Conservation (phyloP, 208 protist species). For the Acanthamoeba divionensis region DNA sequence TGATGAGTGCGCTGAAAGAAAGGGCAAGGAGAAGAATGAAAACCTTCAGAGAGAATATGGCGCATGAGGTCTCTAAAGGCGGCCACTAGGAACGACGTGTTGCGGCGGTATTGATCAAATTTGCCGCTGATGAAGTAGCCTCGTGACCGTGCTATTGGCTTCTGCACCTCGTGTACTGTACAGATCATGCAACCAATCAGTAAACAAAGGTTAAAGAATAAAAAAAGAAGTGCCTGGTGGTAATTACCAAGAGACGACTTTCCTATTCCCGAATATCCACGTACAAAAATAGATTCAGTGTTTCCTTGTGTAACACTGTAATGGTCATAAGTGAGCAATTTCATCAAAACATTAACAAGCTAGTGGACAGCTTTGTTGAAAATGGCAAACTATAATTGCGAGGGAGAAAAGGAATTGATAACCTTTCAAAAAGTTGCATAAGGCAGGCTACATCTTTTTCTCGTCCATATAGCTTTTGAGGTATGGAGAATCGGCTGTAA, state of each 20-base stretch:
- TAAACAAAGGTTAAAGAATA: too few species aligned
- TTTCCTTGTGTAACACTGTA: background rate
- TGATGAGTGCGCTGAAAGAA: too few species aligned
- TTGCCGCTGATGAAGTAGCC: slow-evolving; percentile 50
- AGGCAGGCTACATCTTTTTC: background rate
- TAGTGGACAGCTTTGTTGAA: too few species aligned
- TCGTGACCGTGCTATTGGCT: background rate
- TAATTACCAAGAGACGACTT: slow-evolving; percentile 16
- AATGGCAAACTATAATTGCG: too few species aligned
- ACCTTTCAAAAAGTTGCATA: background rate
- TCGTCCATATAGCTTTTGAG: background rate
- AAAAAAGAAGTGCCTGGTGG: too few species aligned
- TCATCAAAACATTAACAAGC: too few species aligned
- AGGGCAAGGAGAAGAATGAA: background rate
- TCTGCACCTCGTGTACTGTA: too few species aligned
- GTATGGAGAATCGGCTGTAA: background rate
- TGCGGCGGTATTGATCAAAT: slow-evolving; percentile 42
- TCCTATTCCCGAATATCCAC: slow-evolving; percentile 38
- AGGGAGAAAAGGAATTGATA: too few species aligned
- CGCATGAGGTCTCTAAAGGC: slow-evolving; percentile 34
- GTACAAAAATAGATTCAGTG: background rate
- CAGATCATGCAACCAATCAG: background rate
- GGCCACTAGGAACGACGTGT: background rate
- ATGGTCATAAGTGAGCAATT: too few species aligned
- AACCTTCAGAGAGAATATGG: slow-evolving; percentile 10